Evolutionary conservation across 345 rosid genomes (phyloP).

Genomic region (Geranium brycei): DNA sequence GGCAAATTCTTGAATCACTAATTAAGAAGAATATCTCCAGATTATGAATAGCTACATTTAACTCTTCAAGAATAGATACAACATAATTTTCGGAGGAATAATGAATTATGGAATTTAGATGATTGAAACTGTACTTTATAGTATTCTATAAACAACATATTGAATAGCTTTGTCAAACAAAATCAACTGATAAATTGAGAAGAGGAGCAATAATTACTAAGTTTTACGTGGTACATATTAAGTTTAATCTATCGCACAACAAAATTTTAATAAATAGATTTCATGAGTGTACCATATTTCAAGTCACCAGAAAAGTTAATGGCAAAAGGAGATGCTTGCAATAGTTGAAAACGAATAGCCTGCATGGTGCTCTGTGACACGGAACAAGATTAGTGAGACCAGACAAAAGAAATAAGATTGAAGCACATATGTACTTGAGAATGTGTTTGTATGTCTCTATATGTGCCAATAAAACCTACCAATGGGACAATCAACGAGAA

Average conservation of each 20-base stretch:
- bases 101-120: too few species aligned
- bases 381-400: conserved; percentile 9
- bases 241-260: too few species aligned
- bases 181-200: neutral
- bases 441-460: neutral
- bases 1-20: conserved; percentile 29
- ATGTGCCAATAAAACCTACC: conserved; percentile 24
- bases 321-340: conserved; percentile 58
- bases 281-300: conserved; percentile 48
- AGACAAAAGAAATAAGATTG: neutral
- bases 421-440: conserved; percentile 12
- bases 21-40: conserved; percentile 17
- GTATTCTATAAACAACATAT: too few species aligned
- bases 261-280: too few species aligned
- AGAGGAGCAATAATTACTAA: neutral
- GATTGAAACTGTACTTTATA: too few species aligned
- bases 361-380: conserved; percentile 53
- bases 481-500: conserved; percentile 71
- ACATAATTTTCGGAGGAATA: too few species aligned
- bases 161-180: neutral
- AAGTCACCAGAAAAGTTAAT: conserved; percentile 77
- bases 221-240: too few species aligned
- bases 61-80: too few species aligned
- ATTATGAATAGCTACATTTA: neutral
- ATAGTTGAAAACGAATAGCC: conserved; percentile 72